phyloP scores from a whole-genome alignment of 2,329 filamentous ascomycete species.

The Orbilia javanica region DNA sequence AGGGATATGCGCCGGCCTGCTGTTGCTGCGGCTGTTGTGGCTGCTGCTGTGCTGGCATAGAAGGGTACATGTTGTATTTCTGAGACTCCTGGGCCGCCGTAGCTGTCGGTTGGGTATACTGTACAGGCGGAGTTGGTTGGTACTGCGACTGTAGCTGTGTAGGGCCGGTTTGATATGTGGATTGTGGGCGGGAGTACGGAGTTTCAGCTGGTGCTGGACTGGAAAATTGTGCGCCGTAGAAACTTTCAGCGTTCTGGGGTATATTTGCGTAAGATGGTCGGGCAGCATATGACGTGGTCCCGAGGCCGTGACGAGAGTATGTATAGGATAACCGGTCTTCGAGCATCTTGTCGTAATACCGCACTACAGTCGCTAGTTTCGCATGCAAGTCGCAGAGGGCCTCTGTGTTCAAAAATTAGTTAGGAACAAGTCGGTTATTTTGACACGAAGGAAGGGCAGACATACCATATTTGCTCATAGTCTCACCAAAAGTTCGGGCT shows the following conservation, averaged over 20 bases:
- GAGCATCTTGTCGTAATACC: conserved; percentile 98
- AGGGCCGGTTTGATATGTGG: conserved; percentile 63
- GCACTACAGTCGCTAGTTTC: conserved; percentile 93
- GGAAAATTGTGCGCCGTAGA: conserved; percentile 73
- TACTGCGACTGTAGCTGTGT: conserved; percentile 64
- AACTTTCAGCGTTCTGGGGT: conserved; percentile 77
- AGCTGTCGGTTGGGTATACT: conserved; percentile 68
- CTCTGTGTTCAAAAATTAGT: conserved; percentile 69
- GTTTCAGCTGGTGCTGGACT: conserved; percentile 66
- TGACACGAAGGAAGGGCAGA: not conserved
- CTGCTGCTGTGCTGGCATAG: conserved; percentile 65
- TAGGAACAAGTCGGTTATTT: not conserved
- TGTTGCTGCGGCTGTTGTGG: conserved; percentile 62
- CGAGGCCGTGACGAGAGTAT: conserved; percentile 82
- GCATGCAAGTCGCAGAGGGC: conserved; percentile 93
- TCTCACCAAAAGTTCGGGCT: conserved; percentile 94
- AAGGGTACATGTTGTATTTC: conserved; percentile 63
- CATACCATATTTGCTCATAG: conserved; percentile 98
- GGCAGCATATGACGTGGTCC: conserved; percentile 65
- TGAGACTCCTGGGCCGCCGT: conserved; percentile 64
- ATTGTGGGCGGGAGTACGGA: conserved; percentile 64
- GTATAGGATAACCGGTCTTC: conserved; percentile 94
- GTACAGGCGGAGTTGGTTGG: conserved; percentile 66
- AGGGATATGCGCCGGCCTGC: conserved; percentile 63
- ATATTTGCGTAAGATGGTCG: conserved; percentile 77